Conservation (phyloP, 495 filamentous ascomycete species). For the Annulohypoxylon moriforme region DNA sequence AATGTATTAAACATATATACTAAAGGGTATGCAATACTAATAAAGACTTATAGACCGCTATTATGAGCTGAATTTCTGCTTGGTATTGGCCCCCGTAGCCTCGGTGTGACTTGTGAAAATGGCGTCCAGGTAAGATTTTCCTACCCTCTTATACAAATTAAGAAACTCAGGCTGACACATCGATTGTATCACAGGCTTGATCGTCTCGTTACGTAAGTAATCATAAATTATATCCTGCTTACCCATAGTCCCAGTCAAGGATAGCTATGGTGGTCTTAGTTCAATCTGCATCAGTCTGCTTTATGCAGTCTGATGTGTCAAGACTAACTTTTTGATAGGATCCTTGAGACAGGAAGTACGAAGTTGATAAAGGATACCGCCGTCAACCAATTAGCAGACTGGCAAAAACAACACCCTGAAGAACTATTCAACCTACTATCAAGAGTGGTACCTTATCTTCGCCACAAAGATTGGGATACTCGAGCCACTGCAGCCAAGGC, state of each 20-base stretch:
- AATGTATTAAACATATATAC: constrained; percentile 8
- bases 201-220: constrained; percentile 90
- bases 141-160: constrained; percentile 15
- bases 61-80: constrained; percentile 47
- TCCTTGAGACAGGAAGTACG: constrained; percentile 96
- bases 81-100: constrained; percentile 45
- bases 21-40: constrained; percentile 16
- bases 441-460: constrained; percentile 91
- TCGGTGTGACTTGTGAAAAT: constrained; percentile 56
- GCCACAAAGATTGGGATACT: constrained; percentile 95
- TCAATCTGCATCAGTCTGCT: neutral
- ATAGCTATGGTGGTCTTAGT: neutral
- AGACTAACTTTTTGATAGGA: constrained; percentile 62
- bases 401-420: constrained; percentile 96
- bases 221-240: constrained; percentile 16
- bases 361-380: constrained; percentile 94
- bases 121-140: constrained; percentile 63
- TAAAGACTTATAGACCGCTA: constrained; percentile 19
- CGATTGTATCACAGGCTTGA: constrained; percentile 71
- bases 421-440: constrained; percentile 97
- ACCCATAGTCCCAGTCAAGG: neutral
- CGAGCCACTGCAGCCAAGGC: constrained; percentile 90
- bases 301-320: constrained; percentile 1
- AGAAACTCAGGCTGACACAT: constrained; percentile 33
- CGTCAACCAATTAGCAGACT: constrained; percentile 94